Evolutionary conservation across 1,284 basidiomycete genomes (phyloP).

Genomic region (Gymnopus androsaceus): DNA sequence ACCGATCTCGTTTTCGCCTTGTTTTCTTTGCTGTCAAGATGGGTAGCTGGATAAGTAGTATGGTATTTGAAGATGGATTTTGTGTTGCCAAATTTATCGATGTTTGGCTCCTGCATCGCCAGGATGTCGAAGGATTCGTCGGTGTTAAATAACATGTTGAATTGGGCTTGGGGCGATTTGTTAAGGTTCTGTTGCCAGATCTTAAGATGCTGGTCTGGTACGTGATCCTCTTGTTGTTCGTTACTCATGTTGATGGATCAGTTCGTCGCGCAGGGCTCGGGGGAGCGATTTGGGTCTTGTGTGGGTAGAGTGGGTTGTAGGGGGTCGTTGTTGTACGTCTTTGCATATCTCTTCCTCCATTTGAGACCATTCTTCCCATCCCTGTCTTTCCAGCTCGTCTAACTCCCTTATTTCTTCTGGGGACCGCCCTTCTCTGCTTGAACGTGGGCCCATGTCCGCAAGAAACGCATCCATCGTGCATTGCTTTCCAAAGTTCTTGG

Average conservation of each 20-base stretch:
- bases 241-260: neutral
- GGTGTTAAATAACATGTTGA: slow-evolving; percentile 9
- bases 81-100: slow-evolving; percentile 21
- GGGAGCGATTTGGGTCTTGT: no score
- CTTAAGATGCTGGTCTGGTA: neutral
- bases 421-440: no score
- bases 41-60: slow-evolving; percentile 18
- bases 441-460: no score
- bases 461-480: no score
- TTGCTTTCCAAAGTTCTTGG: no score
- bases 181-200: slow-evolving; percentile 20
- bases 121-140: slow-evolving; percentile 26
- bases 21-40: neutral
- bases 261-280: neutral
- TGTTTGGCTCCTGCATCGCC: slow-evolving; percentile 31
- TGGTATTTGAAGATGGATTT: slow-evolving; percentile 15
- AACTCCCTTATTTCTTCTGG: no score
- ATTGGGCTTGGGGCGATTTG: slow-evolving; percentile 12
- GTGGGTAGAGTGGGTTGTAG: neutral
- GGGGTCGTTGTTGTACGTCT: neutral
- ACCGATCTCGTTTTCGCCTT: slow-evolving; percentile 19
- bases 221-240: neutral
- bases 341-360: no score
- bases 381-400: no score
- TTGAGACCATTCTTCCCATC: no score